Percentiles rank a stretch among this genome's conserved stretches.
These are phyloP conservation scores for Penicillium paneum DNA, from an alignment of 2,329 filamentous ascomycete species.

Conservation along the genomic window DNA sequence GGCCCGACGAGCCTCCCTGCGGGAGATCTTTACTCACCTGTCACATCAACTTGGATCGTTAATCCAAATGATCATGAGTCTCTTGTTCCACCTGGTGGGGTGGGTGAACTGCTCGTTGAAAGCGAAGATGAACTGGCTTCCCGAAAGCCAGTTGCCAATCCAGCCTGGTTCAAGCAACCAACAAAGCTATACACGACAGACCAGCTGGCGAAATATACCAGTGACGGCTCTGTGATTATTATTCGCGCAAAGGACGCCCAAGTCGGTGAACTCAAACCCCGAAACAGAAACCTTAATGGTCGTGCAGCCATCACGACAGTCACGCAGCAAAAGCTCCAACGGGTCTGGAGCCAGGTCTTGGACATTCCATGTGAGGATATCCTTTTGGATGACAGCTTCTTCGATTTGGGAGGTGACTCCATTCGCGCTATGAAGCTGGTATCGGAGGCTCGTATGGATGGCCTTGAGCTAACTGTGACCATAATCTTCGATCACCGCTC, in stretches of 20 bases:
- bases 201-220: constrained; percentile 1
- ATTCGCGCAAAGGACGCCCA: not conserved
- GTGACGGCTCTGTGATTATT: not conserved
- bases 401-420: constrained; percentile 57
- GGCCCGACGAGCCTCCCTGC: not conserved
- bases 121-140: not conserved
- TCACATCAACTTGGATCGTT: constrained; percentile 4
- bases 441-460: constrained; percentile 51
- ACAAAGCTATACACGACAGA: not conserved
- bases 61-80: not conserved
- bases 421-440: constrained; percentile 60
- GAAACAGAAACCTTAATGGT: not conserved
- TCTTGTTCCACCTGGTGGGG: not conserved
- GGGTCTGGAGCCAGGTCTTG: constrained; percentile 52
- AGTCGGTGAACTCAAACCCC: not conserved
- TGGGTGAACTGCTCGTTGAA: constrained; percentile 2
- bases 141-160: not conserved
- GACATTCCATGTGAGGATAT: constrained; percentile 46
- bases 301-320: not conserved
- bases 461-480: constrained; percentile 52
- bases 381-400: constrained; percentile 53
- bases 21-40: not conserved
- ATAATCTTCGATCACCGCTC: constrained; percentile 52
- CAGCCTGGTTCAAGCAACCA: not conserved
- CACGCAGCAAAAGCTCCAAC: constrained; percentile 37